Conservation (phyloP, 495 filamentous ascomycete genomes). For the Tetracladium marchalianum region DNA sequence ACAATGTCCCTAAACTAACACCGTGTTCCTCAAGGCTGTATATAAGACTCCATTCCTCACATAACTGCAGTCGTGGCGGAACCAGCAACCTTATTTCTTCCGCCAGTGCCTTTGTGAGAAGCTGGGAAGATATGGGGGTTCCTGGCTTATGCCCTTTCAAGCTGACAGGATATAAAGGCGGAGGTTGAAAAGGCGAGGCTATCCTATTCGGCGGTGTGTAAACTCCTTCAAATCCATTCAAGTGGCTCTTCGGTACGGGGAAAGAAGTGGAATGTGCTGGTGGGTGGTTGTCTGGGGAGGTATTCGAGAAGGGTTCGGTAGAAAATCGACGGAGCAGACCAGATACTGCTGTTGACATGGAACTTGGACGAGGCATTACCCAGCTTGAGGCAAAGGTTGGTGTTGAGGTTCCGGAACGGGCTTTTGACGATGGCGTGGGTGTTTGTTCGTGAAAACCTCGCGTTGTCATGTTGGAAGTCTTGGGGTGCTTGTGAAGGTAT, state of each 20-base stretch:
- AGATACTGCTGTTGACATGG: constrained; percentile 10
- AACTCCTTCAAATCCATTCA: constrained; percentile 10
- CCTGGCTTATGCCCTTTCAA: constrained; percentile 28
- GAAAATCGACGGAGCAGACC: constrained; percentile 21
- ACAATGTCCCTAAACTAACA: constrained; percentile 76
- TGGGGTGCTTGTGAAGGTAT: neutral
- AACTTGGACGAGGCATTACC: neutral
- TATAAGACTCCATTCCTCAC: constrained; percentile 73
- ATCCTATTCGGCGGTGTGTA: constrained; percentile 38
- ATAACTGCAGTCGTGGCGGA: constrained; percentile 74
- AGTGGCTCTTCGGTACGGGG: neutral
- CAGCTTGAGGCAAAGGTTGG: constrained; percentile 10
- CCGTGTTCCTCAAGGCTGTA: constrained; percentile 95
- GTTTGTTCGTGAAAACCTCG: constrained; percentile 2
- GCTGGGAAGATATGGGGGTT: constrained; percentile 22
- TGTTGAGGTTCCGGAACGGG: neutral
- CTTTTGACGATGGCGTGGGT: constrained; percentile 11
- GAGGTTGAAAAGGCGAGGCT: constrained; percentile 51
- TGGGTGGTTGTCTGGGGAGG: neutral
- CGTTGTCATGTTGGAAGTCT: constrained; percentile 1
- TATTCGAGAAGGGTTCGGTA: constrained; percentile 6
- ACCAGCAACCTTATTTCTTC: constrained; percentile 91
- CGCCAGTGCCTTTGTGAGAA: constrained; percentile 65
- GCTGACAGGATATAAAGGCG: constrained; percentile 45
- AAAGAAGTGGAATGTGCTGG: neutral